These are phyloP conservation scores for Borovskyia barvae DNA, from an alignment of 208 protist genomes.

Conservation along the genomic window DNA sequence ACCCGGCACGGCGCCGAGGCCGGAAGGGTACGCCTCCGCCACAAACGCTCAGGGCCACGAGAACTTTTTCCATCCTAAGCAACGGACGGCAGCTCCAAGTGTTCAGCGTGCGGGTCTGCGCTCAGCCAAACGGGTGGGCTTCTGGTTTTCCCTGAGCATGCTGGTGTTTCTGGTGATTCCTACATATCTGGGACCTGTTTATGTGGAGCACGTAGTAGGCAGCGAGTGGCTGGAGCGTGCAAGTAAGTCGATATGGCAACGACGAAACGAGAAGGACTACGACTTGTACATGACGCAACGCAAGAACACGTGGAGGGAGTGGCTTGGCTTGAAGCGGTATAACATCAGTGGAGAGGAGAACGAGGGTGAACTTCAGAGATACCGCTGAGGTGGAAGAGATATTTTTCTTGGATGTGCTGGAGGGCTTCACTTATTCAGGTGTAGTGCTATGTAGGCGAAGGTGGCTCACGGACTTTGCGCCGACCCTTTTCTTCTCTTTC, in stretches of 20 bases:
- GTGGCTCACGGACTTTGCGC: no score
- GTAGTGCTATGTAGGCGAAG: no score
- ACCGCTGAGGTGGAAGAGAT: no score
- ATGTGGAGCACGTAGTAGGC: conserved; percentile 70
- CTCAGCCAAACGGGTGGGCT: conserved; percentile 40
- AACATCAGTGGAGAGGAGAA: conserved; percentile 85
- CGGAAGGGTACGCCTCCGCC: conserved; percentile 56
- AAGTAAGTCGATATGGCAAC: conserved; percentile 75
- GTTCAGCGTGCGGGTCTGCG: conserved; percentile 80
- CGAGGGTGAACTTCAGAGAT: conserved; percentile 71
- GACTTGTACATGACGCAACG: conserved; percentile 88
- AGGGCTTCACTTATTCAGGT: no score
- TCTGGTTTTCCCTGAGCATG: conserved; percentile 47
- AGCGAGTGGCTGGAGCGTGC: conserved; percentile 77
- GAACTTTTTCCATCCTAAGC: conserved; percentile 77
- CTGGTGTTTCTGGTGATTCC: conserved; percentile 53
- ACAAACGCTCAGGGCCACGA: conserved; percentile 46
- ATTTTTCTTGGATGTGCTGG: no score
- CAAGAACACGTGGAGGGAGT: conserved; percentile 81
- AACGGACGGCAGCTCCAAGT: conserved; percentile 41
- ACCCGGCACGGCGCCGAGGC: conserved; percentile 56
- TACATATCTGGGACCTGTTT: conserved; percentile 63
- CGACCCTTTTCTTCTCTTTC: no score
- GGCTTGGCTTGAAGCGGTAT: conserved; percentile 84
- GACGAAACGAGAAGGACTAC: conserved; percentile 82